Base-by-base conservation (phyloP, 2,329 filamentous ascomycete genomes). In the Microdochium bolleyi region DNA sequence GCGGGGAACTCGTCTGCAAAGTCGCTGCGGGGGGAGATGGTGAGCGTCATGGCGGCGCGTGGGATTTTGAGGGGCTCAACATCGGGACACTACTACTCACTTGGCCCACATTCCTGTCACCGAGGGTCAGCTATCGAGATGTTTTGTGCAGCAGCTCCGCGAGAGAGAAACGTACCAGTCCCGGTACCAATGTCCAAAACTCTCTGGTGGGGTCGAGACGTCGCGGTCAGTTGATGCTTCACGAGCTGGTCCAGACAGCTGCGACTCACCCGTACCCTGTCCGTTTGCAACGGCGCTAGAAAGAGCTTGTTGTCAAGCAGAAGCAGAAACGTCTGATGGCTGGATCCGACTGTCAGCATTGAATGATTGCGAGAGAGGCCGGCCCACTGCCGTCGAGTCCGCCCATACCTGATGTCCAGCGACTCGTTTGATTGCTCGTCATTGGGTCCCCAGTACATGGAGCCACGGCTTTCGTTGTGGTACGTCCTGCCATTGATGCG, bases 241-340 rank as follows among this genome's bases (percentile, higher is more conserved):
- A n/a, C n/a, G n/a, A n/a, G n/a, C n/a, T n/a, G n/a, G n/a, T n/a
- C n/a, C n/a, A n/a, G n/a, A n/a, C n/a, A n/a, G n/a, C n/a, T n/a
- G n/a, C n/a, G n/a, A n/a, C 50, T 22, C 19, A 44, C 30, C 19
- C 24, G 13, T 22, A 46, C 19, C 13, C 22, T 21, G 21, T 56
- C 57, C 8, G 61, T 53, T 16, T 52, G 51, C 9, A 66, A 56
- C 4, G 58, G 58, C 22, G 63, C 62, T 27, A 63, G 38, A 44
- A 53, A 58, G 14, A 65, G 41, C 49, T 60, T 64, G 49, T 60
- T 62, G 22, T 61, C 60, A 27, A 61, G 56, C 52, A 62, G 53
- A 19, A 64, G 53, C 5, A 60, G 62, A 10, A 60, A 59, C 46
- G 60, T 57, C 49, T 67, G 63, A 44, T 66, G 62, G 27, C 63